Evolutionary conservation across 192 early-diverging fungal genomes (phyloP).

Genomic region (Dimargaris cristalligena): DNA sequence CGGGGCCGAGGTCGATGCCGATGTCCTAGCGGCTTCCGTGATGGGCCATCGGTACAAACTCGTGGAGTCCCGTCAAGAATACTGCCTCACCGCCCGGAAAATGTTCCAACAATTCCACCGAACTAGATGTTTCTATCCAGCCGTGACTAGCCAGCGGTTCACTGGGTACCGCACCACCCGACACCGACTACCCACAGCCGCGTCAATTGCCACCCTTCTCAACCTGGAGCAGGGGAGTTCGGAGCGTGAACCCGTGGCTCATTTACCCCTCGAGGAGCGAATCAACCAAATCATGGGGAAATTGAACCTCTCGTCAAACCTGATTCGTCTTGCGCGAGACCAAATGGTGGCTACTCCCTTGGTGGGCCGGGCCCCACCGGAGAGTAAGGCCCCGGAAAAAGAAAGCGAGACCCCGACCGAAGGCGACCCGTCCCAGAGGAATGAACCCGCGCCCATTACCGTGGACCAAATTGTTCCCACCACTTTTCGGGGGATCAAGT

Average conservation of each 20-base stretch:
- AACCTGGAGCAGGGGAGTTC: constrained; percentile 16
- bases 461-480: constrained; percentile 12
- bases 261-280: constrained; percentile 17
- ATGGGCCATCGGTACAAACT: constrained; percentile 1
- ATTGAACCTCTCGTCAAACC: constrained; percentile 4
- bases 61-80: constrained; percentile 11
- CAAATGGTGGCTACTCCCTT: neutral
- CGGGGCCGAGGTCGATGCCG: neutral
- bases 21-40: neutral
- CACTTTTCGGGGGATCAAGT: constrained; percentile 25
- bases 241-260: constrained; percentile 10
- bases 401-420: neutral
- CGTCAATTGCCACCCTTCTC: constrained; percentile 2
- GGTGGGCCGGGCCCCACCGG: neutral
- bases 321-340: constrained; percentile 4
- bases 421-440: neutral
- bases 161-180: constrained; percentile 17
- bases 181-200: constrained; percentile 4
- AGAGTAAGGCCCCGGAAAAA: neutral
- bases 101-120: constrained; percentile 24
- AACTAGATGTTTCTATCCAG: constrained; percentile 19
- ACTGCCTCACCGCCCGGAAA: constrained; percentile 17
- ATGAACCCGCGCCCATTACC: neutral
- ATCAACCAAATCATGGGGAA: constrained; percentile 19
- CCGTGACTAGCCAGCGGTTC: constrained; percentile 17